Percentiles rank a stretch among this genome's conserved stretches.
Conservation (phyloP, 2,329 filamentous ascomycete species). For the Monosporascus ibericus region DNA sequence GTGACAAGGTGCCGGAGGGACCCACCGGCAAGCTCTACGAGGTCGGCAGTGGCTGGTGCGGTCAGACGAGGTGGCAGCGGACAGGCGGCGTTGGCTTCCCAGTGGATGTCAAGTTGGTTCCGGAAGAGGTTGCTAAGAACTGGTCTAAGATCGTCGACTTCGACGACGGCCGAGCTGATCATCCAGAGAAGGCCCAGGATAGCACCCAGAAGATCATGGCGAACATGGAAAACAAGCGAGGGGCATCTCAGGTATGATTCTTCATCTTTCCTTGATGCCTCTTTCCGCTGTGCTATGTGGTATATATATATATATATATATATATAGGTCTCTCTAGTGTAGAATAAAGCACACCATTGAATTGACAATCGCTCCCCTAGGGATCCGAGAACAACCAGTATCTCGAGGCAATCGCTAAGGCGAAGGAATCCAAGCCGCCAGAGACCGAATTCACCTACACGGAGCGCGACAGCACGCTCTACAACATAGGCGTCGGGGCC, state of each 20-base stretch:
- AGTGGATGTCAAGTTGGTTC: conserved; percentile 72
- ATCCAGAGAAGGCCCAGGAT: conserved; percentile 74
- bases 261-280: conserved; percentile 20
- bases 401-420: conserved; percentile 70
- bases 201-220: conserved; percentile 70
- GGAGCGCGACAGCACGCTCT: conserved; percentile 85
- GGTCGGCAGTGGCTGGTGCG: conserved; percentile 90
- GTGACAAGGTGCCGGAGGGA: conserved; percentile 79
- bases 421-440: conserved; percentile 48
- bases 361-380: conserved; percentile 14
- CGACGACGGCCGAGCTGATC: conserved; percentile 77
- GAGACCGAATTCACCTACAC: conserved; percentile 77
- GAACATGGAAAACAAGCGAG: conserved; percentile 75
- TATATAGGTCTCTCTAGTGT: conserved; percentile 17
- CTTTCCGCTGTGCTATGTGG: conserved; percentile 16
- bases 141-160: conserved; percentile 82
- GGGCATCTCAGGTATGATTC: conserved; percentile 53
- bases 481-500: conserved; percentile 90
- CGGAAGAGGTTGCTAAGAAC: conserved; percentile 72
- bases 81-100: conserved; percentile 87
- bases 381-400: conserved; percentile 52
- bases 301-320: conserved; percentile 22
- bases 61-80: conserved; percentile 90
- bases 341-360: conserved; percentile 9
- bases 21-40: conserved; percentile 87